Percentiles rank a stretch among this genome's conserved stretches.
Evolutionary conservation across 495 filamentous ascomycete species (phyloP).

Genomic region (Neurospora africana): DNA sequence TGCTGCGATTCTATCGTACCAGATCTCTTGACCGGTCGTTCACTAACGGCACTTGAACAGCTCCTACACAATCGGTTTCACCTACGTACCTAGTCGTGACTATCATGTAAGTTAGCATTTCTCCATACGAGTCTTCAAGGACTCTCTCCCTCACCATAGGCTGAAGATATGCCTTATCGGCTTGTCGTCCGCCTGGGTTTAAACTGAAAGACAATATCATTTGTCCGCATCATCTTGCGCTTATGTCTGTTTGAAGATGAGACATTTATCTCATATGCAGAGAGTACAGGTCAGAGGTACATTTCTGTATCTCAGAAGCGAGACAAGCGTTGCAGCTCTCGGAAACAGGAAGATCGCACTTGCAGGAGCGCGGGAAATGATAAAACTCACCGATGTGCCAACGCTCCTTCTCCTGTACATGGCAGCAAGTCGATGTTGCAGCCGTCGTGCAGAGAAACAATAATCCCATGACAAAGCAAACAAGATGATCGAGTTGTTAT

Average conservation of each 20-base stretch:
- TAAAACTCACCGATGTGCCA: background rate
- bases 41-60: background rate
- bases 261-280: background rate
- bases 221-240: background rate
- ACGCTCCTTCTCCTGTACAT: background rate
- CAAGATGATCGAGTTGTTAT: background rate
- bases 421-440: background rate
- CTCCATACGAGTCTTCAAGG: background rate
- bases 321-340: background rate
- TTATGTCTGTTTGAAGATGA: background rate
- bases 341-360: background rate
- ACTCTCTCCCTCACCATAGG: background rate
- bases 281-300: background rate
- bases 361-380: background rate
- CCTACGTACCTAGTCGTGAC: background rate
- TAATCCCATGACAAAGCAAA: background rate
- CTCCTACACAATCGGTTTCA: background rate
- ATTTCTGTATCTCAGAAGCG: background rate
- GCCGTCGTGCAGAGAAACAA: background rate
- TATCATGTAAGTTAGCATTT: background rate
- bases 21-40: background rate
- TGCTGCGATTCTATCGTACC: background rate
- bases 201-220: background rate
- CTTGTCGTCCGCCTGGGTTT: background rate
- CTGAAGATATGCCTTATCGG: background rate